These are phyloP conservation scores for Sordaria brevicollis DNA, from an alignment of 495 filamentous ascomycete species.

Conservation along the genomic window DNA sequence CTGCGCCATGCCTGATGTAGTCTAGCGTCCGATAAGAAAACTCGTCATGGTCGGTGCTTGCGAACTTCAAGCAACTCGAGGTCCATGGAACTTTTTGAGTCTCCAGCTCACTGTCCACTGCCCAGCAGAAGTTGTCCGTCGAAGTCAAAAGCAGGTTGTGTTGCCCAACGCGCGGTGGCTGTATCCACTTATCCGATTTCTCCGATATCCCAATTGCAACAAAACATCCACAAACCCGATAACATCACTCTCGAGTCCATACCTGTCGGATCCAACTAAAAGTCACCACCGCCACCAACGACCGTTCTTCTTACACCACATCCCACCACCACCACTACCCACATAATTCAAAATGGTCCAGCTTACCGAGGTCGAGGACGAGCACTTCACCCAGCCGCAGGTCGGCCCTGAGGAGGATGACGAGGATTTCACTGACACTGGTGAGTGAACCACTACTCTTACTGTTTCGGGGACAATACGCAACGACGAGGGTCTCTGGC, in stretches of 20 bases:
- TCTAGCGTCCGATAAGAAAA: slow-evolving; percentile 3
- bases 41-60: slow-evolving; percentile 8
- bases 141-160: neutral
- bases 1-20: neutral
- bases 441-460: slow-evolving; percentile 37
- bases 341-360: slow-evolving; percentile 71
- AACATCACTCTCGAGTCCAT: neutral
- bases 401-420: slow-evolving; percentile 66
- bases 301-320: neutral
- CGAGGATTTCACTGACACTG: slow-evolving; percentile 79
- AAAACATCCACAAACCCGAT: neutral
- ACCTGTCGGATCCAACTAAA: neutral
- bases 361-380: slow-evolving; percentile 90
- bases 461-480: neutral
- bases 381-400: slow-evolving; percentile 76
- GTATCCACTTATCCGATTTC: neutral
- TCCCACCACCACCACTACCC: neutral
- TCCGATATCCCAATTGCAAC: neutral
- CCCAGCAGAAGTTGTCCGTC: neutral
- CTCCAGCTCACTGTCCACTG: neutral
- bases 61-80: neutral
- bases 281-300: neutral
- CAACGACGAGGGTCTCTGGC: neutral
- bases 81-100: neutral
- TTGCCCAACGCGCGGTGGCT: neutral